A percentile compares a stretch with the other conserved stretches of the same genome.
These are phyloP conservation scores for Periconia digitata DNA, from an alignment of 2,329 filamentous ascomycete species.

Conservation along the genomic window DNA sequence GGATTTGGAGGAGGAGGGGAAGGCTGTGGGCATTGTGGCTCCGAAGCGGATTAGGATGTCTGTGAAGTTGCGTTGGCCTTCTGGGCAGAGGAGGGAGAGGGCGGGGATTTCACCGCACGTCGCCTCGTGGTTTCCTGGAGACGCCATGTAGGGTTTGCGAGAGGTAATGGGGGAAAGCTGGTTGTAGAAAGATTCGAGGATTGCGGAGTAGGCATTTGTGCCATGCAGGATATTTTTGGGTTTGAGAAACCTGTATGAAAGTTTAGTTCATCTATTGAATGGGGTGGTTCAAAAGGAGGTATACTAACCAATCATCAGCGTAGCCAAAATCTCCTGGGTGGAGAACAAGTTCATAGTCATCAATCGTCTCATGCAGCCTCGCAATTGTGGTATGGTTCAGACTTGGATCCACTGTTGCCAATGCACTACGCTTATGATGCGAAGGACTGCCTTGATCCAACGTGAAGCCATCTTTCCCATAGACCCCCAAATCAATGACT, in stretches of 20 bases:
- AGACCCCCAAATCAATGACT: slow-evolving; percentile 59
- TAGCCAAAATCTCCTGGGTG: slow-evolving; percentile 61
- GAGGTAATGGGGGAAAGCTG: slow-evolving; percentile 57
- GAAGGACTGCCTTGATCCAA: slow-evolving; percentile 27
- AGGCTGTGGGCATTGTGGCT: slow-evolving; percentile 50
- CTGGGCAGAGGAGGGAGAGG: slow-evolving; percentile 46
- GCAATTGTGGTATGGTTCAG: slow-evolving; percentile 58
- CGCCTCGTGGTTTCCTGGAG: slow-evolving; percentile 61
- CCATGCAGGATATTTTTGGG: slow-evolving; percentile 52
- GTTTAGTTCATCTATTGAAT: neutral
- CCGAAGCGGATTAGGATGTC: slow-evolving; percentile 58
- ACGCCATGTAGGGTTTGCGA: slow-evolving; percentile 59
- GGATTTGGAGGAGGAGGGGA: slow-evolving; percentile 51
- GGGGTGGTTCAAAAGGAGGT: neutral
- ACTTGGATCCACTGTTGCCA: slow-evolving; percentile 53
- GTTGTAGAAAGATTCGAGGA: slow-evolving; percentile 59
- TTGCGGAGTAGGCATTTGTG: slow-evolving; percentile 57
- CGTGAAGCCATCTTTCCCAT: slow-evolving; percentile 57
- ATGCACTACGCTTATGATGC: slow-evolving; percentile 49
- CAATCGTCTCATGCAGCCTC: slow-evolving; percentile 53
- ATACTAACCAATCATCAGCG: slow-evolving; percentile 62
- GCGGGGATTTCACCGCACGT: slow-evolving; percentile 40
- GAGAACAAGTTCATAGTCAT: slow-evolving; percentile 59
- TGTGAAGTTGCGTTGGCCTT: slow-evolving; percentile 60
- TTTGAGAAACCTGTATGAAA: slow-evolving; percentile 42